Percentiles rank a stretch among this genome's conserved stretches.
Evolutionary conservation across 1,139 yeast genomes (phyloP).

Genomic region (Pichia sp.): DNA sequence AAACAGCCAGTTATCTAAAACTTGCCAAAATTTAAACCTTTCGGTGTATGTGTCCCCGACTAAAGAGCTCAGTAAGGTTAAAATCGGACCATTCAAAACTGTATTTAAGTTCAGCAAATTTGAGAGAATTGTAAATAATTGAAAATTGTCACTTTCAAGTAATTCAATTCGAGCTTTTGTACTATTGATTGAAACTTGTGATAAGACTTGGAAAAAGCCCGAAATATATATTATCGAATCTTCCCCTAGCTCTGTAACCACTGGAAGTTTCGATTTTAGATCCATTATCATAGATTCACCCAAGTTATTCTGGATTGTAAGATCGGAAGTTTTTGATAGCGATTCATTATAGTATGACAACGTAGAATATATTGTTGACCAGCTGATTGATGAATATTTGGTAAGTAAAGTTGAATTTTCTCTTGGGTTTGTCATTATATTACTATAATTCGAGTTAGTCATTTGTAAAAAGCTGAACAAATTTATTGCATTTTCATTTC

Average conservation of each 20-base stretch:
- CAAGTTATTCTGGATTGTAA: neutral
- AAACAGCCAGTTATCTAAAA: slow-evolving; percentile 72
- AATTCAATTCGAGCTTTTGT: slow-evolving; percentile 37
- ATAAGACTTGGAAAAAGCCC: slow-evolving; percentile 59
- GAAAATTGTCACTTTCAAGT: slow-evolving; percentile 32
- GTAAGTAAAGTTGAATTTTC: slow-evolving; percentile 22
- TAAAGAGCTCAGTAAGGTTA: slow-evolving; percentile 50
- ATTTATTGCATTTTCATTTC: slow-evolving; percentile 48
- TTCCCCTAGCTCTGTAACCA: slow-evolving; percentile 61
- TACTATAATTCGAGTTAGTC: slow-evolving; percentile 23
- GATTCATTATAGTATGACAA: slow-evolving; percentile 28
- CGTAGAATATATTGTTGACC: slow-evolving; percentile 34
- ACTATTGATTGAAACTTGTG: slow-evolving; percentile 46
- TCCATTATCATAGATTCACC: neutral
- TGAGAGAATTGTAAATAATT: slow-evolving; percentile 38
- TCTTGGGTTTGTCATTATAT: slow-evolving; percentile 13
- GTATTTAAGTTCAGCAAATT: slow-evolving; percentile 48
- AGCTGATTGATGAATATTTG: slow-evolving; percentile 30
- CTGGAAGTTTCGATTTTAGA: slow-evolving; percentile 16
- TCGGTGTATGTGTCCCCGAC: slow-evolving; percentile 42
- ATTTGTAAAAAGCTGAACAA: slow-evolving; percentile 39
- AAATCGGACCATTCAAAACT: slow-evolving; percentile 50
- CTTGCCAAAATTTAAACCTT: slow-evolving; percentile 60
- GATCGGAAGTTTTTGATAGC: slow-evolving; percentile 10
- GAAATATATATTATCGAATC: slow-evolving; percentile 76